Evolutionary conservation across 192 early-diverging fungal species (phyloP).

Genomic region (Mortierella antarctica): DNA sequence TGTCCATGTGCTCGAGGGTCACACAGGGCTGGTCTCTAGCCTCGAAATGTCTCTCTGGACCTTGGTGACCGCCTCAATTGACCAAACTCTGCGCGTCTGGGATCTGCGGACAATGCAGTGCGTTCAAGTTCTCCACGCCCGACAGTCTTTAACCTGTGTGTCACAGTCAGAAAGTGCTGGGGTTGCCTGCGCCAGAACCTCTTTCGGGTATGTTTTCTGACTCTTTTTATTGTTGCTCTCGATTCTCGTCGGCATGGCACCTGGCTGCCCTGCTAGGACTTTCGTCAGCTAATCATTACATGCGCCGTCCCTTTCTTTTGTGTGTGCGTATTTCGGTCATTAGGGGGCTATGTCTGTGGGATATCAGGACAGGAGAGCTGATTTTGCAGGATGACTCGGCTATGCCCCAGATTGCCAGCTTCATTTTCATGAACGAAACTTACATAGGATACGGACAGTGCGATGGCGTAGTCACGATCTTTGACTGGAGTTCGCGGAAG

Average conservation of each 20-base stretch:
- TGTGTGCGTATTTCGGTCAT: neutral
- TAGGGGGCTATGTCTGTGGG: constrained; percentile 47
- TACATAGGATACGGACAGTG: constrained; percentile 47
- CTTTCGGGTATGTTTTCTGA: constrained; percentile 25
- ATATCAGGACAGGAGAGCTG: constrained; percentile 31
- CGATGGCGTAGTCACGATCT: constrained; percentile 39
- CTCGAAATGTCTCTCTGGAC: constrained; percentile 53
- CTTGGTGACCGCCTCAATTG: constrained; percentile 72
- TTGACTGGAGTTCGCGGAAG: constrained; percentile 47
- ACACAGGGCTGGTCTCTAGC: constrained; percentile 37
- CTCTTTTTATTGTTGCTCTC: neutral
- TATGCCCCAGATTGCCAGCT: constrained; percentile 46
- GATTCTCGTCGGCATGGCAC: neutral
- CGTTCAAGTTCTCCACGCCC: constrained; percentile 39
- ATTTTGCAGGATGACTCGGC: constrained; percentile 44
- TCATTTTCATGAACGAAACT: constrained; percentile 39
- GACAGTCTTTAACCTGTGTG: constrained; percentile 33
- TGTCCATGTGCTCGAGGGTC: constrained; percentile 44
- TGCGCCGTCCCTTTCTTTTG: neutral
- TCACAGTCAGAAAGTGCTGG: constrained; percentile 27
- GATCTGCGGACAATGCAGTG: constrained; percentile 67
- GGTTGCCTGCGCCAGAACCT: constrained; percentile 40
- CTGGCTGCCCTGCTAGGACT: neutral
- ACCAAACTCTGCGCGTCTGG: constrained; percentile 79
- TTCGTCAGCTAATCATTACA: neutral